phyloP scores from a whole-genome alignment of 73 alveolate genomes.

The Stentor coeruleus region DNA sequence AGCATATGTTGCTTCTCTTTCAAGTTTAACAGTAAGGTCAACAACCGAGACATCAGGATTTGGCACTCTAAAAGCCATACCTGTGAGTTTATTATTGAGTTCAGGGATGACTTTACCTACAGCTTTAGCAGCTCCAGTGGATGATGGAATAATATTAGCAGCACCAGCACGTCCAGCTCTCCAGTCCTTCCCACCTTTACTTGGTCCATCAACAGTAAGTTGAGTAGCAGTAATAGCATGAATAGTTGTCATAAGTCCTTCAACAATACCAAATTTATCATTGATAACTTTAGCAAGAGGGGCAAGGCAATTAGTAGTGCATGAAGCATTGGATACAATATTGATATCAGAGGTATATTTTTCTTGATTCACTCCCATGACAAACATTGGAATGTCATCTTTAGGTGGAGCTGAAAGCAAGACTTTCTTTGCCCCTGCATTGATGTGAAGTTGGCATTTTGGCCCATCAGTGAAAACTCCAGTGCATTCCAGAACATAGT shows the following conservation, averaged over 20 bases:
- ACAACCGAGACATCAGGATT: conserved; percentile 92
- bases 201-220: conserved; percentile 96
- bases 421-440: conserved; percentile 75
- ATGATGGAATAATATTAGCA: conserved; percentile 83
- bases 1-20: conserved; percentile 76
- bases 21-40: conserved; percentile 81
- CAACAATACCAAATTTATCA: conserved; percentile 95
- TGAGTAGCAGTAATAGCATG: conserved; percentile 95
- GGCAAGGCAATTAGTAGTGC: conserved; percentile 96
- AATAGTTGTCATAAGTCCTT: conserved; percentile 96
- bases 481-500: conserved; percentile 74
- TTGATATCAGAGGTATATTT: conserved; percentile 42
- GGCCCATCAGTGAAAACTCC: conserved; percentile 58
- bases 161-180: conserved; percentile 94
- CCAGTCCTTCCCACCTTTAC: conserved; percentile 98
- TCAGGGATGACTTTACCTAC: conserved; percentile 91
- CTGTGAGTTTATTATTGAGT: conserved; percentile 85
- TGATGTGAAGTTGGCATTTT: conserved; percentile 47
- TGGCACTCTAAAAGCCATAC: conserved; percentile 98
- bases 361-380: conserved; percentile 83
- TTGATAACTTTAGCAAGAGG: conserved; percentile 76
- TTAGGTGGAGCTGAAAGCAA: conserved; percentile 87
- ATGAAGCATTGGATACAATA: conserved; percentile 96
- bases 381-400: conserved; percentile 90
- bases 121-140: conserved; percentile 97